Base-by-base conservation (phyloP, 345 rosid genomes). In the Erodium maritimum region DNA sequence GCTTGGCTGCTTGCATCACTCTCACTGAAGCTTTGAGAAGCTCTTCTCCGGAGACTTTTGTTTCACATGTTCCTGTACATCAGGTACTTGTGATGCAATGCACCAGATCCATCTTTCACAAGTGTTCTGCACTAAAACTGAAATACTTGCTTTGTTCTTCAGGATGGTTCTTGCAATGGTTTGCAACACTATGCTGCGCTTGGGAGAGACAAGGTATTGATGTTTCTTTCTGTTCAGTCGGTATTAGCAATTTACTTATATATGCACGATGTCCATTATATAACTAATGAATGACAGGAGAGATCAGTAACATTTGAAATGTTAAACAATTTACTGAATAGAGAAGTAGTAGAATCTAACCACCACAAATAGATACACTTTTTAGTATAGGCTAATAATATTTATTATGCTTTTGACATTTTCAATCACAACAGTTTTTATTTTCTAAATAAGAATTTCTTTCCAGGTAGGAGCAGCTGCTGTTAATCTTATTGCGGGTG, bases 131-230 rank as follows among this genome's bases (percentile, higher is more conserved):
- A 29, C 37, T 29, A 29, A 6, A 29, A 11, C 9, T 29, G 37
- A 29, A 29, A 29, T 29, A 29, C 37, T 29, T 29, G 37, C 10
- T 60, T 1, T 37, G 20, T 55, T 21, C 19, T 52, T 45, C 18
- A 54, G 99, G 99, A 93, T 78, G 99, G 99, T 50, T 93, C 99
- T 5, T 93, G 99, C 81, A 93, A 93, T 73, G 99, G 99, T 67
- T 69, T 93, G 60, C 97, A 93, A 67, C 99, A 93, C 70, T 93
- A 93, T 78, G 96, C 99, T 65, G 99, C 99, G 65, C 69, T 93
- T 66, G 99, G 99, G 74, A 87, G 97, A 73, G 84, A 89, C 71
- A 78, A 76, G 74, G 99, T 93, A 79, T 74, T 62, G 55, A 69
- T 69, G 58, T 61, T 46, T 19, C 19, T 12, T 57, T 22, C n/a